Base-by-base conservation (phyloP, 169 alveolate species). In the Plasmodium falciparum region DNA sequence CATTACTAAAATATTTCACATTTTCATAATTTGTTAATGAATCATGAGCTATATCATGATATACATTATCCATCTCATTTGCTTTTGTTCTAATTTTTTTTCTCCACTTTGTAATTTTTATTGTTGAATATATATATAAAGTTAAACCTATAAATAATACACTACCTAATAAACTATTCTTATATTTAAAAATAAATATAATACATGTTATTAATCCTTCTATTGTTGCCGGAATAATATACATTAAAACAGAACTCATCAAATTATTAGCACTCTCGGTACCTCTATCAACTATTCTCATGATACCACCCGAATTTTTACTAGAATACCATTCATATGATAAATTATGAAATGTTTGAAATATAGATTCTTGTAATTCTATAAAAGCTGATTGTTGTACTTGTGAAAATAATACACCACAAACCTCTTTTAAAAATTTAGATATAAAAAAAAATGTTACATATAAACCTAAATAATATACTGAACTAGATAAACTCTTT, bases 1-100 rank as follows among this genome's bases (percentile, higher is more conserved):
- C 96, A 89, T 94, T 94, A 58, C 93, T 92, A 83, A 74, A 94
- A 85, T 91, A 92, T 88, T 94, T 94, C 58, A 94, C 96, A 69
- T 93, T 91, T 73, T 94, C 97, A 88, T 90, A 94, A 78, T 94
- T 94, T 61, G 75, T 89, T 58, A 94, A 66, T 1, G 95, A 92
- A 62, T 94, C 97, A 73, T 86, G 93, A 17, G 94, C 88, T 50
- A 93, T 83, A 63, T 83, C 91, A 80, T 94, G 96, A 90, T 93
- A 89, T 26, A 93, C 95, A 45, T 94, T 93, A 47, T 94, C 97
- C 86, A 90, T 92, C 80, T 93, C 88, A 47, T 85, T 90, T 58
- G 88, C 94, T 15, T 90, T 92, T 8, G 61, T 89, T 39, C 95
- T 73, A 20, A 93, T 93, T 86, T 89, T 90, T 58, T 86, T 92